Base-by-base conservation (phyloP, 2,329 filamentous ascomycete genomes). In the Hypoxylon sp. region DNA sequence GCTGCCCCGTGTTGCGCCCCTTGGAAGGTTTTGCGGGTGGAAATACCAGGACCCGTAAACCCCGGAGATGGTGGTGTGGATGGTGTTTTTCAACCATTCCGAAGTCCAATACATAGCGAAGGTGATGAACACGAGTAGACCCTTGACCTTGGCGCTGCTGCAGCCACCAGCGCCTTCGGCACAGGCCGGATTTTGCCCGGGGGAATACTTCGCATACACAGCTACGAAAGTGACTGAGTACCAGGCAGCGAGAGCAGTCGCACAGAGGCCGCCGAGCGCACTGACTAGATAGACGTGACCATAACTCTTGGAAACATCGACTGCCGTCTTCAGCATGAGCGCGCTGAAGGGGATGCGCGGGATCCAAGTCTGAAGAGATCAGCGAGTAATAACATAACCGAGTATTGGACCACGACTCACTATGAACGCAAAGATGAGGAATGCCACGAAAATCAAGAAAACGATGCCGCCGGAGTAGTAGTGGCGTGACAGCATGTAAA, bases 41-140 rank as follows among this genome's bases (percentile, higher is more conserved):
- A 97, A 98, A 82, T 97, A 98, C 95, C 95, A 98, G 0, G 92
- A 91, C 0, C 94, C 95, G 75, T 97, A 98, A 0, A 97, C 90
- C 0, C 95, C 95, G 0, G 94, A 92, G 65, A 97, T 92, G 25
- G 90, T 94, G 1, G 91, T 92, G 78, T 98, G 94, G 51, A 97
- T 93, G 0, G 93, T 94, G 81, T 97, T 97, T 84, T 98, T 98
- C 74, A 98, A 83, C 87, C 92, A 95, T 79, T 98, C 95, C 1
- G 92, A 91, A 71, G 97, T 90, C 95, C 95, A 98, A 82, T 97
- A 98, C 81, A 91, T 93, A 59, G 94, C 91, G 76, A 98, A 98
- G 0, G 94, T 97, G 73, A 94, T 88, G 78, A 97, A 98, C 17
- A 91, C 92, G 4, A 97, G 84, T 31, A 98, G 82, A 0, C 95